Evolutionary conservation across 2,329 filamentous ascomycete genomes (phyloP).

Genomic region (Ceratocystiopsis minuta): DNA sequence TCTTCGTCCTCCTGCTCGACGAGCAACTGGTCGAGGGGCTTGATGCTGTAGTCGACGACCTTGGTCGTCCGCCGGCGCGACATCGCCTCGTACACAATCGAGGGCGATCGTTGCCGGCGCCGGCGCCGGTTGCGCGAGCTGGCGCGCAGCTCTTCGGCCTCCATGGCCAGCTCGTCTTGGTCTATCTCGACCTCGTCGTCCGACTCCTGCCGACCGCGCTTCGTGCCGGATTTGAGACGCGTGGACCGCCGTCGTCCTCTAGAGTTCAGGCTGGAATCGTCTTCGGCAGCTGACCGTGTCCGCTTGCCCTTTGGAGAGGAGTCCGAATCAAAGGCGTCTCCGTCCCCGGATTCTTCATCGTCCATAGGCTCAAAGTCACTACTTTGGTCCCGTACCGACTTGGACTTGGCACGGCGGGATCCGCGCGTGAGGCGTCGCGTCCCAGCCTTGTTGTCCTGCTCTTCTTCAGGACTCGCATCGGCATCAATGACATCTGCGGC

Average conservation of each 20-base stretch:
- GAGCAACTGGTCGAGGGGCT: slow-evolving; percentile 53
- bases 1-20: slow-evolving; percentile 62
- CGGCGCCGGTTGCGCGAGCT: slow-evolving; percentile 32
- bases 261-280: slow-evolving; percentile 29
- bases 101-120: slow-evolving; percentile 32
- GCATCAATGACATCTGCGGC: background rate
- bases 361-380: slow-evolving; percentile 41
- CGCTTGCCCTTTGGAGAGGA: slow-evolving; percentile 12
- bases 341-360: slow-evolving; percentile 41
- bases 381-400: slow-evolving; percentile 32
- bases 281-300: slow-evolving; percentile 7
- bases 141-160: slow-evolving; percentile 42
- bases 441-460: background rate
- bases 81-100: slow-evolving; percentile 41
- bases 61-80: slow-evolving; percentile 38
- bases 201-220: slow-evolving; percentile 30
- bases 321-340: slow-evolving; percentile 23
- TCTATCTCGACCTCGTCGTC: slow-evolving; percentile 42
- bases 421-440: slow-evolving; percentile 29
- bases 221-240: slow-evolving; percentile 22
- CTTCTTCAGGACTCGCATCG: slow-evolving; percentile 5
- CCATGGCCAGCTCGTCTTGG: slow-evolving; percentile 45
- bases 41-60: slow-evolving; percentile 71
- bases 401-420: slow-evolving; percentile 24
- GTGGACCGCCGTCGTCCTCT: slow-evolving; percentile 26